Base-by-base conservation (phyloP, 768 basidiomycete genomes). In the Lactarius tabidus region DNA sequence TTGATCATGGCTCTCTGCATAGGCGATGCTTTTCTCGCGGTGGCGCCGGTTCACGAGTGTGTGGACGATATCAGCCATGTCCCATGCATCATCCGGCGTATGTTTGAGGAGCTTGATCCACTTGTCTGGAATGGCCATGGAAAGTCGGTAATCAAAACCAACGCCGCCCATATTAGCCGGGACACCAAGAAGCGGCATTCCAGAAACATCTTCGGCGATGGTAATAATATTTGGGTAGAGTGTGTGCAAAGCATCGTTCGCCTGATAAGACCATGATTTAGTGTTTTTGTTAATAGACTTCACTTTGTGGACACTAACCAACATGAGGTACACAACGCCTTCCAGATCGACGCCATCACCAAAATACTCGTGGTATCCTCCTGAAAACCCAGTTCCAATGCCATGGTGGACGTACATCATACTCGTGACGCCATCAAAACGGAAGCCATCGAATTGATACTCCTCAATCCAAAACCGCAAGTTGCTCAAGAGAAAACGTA, bases 401-500 rank as follows among this genome's bases (percentile, higher is more conserved):
- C 97, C 97, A 76, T 98, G 97, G 73, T 99, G 97, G 59, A 85
- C 79, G 78, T 98, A 99, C 93, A 99, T 95, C 96, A 98, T 98
- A 73, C 93, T 95, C 4, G 97, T 99, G 56, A 99, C 97, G 31
- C 97, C 97, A 70, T 99, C 97, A 74, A 99, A 99, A 51, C 97
- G 81, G 85, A 98, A 99, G 14, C 97, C 97, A 71, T 98, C 97
- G 74, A 99, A 98, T 70, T 84, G 84, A 77, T 91, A 99, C 73
- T 93, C 91, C 65, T 99, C 96, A 77, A 98, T 85, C 80, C 88
- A 99, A 81, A 88, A 99, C 26, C 96, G 86, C 54, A 98, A 78
- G 75, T 99, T 99, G 74, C 94, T 95, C 69, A 98, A 79, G 62
- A 99, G 79, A 82, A 99, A 99, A 28, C 97, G 84, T 36, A 98